phyloP scores from a whole-genome alignment of 495 filamentous ascomycete species.

The Xylaria intraflava region DNA sequence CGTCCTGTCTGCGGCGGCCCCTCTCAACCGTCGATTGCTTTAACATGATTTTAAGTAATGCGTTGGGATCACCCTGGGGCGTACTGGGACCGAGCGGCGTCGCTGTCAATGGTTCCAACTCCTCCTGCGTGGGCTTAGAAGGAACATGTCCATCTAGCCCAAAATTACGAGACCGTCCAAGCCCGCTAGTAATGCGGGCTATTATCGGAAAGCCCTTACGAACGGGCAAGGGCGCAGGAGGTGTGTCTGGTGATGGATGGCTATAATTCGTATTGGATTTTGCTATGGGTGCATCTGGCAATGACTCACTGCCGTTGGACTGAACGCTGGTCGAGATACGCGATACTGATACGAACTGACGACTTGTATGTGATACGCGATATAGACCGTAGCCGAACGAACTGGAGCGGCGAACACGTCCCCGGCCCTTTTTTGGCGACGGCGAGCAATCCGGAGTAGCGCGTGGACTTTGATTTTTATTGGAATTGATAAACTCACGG shows the following conservation, averaged over 20 bases:
- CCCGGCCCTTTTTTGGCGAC: not conserved
- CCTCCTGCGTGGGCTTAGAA: slow-evolving; percentile 11
- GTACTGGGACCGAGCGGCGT: not conserved
- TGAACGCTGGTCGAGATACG: not conserved
- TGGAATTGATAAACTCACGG: not conserved
- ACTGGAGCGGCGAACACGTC: not conserved
- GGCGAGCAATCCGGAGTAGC: not conserved
- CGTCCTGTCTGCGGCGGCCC: slow-evolving; percentile 45
- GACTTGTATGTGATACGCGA: not conserved
- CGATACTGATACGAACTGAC: not conserved
- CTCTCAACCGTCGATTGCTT: slow-evolving; percentile 78
- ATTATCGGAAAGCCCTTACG: slow-evolving; percentile 14
- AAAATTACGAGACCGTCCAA: slow-evolving; percentile 12
- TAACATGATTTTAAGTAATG: slow-evolving; percentile 28
- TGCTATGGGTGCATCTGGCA: not conserved
- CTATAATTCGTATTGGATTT: not conserved
- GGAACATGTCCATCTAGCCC: slow-evolving; percentile 20
- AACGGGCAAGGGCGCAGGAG: not conserved
- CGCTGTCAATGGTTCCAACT: not conserved
- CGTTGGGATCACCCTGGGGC: slow-evolving; percentile 6
- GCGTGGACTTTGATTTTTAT: not conserved
- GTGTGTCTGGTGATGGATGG: not conserved
- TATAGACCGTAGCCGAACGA: not conserved
- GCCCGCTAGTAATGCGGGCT: slow-evolving; percentile 10
- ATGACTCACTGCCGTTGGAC: not conserved